These are phyloP conservation scores for Amyloporia xantha DNA, from an alignment of 768 basidiomycete species.

Conservation along the genomic window DNA sequence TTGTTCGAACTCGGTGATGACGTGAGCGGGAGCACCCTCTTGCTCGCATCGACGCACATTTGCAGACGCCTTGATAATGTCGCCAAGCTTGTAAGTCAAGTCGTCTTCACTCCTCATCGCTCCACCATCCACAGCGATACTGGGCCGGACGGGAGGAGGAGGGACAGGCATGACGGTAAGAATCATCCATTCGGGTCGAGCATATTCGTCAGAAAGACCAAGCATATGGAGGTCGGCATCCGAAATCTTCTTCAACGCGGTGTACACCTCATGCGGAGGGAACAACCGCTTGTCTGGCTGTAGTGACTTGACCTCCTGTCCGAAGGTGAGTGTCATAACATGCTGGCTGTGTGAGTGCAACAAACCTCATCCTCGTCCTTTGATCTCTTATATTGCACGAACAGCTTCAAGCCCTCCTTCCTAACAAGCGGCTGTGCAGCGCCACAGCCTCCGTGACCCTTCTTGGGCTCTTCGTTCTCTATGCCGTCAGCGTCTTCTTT, in stretches of 20 bases:
- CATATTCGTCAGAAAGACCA: constrained; percentile 92
- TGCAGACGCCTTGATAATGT: constrained; percentile 92
- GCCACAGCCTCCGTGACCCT: constrained; percentile 96
- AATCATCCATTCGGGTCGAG: constrained; percentile 99
- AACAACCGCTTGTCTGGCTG: constrained; percentile 81
- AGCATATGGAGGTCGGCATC: constrained; percentile 82
- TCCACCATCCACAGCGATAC: constrained; percentile 95
- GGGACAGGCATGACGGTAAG: constrained; percentile 96
- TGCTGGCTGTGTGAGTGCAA: constrained; percentile 16
- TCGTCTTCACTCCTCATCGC: constrained; percentile 97
- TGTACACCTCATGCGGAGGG: constrained; percentile 84
- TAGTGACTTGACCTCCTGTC: constrained; percentile 69
- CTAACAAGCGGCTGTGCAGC: constrained; percentile 83
- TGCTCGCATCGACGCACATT: constrained; percentile 90
- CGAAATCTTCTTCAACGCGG: constrained; percentile 93
- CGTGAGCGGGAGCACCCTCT: constrained; percentile 94
- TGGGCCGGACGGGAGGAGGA: constrained; percentile 95
- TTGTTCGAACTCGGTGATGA: constrained; percentile 94
- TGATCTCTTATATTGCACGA: constrained; percentile 89
- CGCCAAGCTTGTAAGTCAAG: constrained; percentile 95
- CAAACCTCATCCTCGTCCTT: constrained; percentile 92
- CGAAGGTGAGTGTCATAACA: constrained; percentile 6
- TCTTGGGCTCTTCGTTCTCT: constrained; percentile 68
- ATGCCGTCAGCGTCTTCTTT: constrained; percentile 78
- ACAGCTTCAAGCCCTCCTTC: constrained; percentile 93